phyloP scores from a whole-genome alignment of 352 stramenopile species.

The Stramenopiles sp. region DNA sequence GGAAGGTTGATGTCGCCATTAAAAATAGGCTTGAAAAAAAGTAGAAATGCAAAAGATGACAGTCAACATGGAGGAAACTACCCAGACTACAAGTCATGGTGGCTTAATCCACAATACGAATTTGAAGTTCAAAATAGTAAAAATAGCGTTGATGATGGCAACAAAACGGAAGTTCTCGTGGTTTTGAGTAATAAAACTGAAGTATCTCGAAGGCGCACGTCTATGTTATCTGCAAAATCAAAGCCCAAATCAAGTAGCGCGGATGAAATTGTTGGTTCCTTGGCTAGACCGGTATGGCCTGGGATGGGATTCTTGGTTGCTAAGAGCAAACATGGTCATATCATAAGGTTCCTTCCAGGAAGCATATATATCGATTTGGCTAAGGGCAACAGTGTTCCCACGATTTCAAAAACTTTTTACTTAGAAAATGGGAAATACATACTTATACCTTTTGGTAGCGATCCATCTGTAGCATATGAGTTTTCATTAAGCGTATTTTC shows the following conservation, averaged over 20 bases:
- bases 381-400: neutral
- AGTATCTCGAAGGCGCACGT: neutral
- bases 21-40: neutral
- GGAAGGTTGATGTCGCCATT: neutral
- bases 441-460: neutral
- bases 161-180: neutral
- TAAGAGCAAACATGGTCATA: neutral
- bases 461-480: neutral
- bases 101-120: neutral
- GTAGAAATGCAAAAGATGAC: neutral
- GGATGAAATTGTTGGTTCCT: too few relatives aligned
- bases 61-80: neutral
- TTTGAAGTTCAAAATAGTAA: neutral
- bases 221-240: too few relatives aligned
- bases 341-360: neutral
- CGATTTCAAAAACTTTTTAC: neutral
- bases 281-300: neutral
- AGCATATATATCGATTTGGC: neutral
- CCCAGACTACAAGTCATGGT: neutral
- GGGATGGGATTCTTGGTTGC: neutral
- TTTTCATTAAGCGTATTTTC: neutral
- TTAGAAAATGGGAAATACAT: neutral
- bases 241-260: too few relatives aligned
- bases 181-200: neutral
- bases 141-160: neutral